Conservation (phyloP, 345 rosid species). For the Boechera retrofracta region DNA sequence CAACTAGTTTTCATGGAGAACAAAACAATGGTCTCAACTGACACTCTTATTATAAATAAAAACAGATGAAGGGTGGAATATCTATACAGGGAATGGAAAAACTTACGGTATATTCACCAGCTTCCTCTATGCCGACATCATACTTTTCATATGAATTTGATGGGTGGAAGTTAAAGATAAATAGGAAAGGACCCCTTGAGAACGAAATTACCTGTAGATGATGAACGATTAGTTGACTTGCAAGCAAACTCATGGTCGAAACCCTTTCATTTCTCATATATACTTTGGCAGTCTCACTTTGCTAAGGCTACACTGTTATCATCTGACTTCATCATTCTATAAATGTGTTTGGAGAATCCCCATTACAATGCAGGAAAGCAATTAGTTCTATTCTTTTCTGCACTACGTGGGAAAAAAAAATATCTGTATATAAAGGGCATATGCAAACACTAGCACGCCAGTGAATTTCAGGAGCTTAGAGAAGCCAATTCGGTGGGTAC, state of each 20-base stretch:
- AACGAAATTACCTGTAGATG: slow-evolving; percentile 76
- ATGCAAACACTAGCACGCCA: slow-evolving; percentile 26
- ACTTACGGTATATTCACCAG: slow-evolving; percentile 91
- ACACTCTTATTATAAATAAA: background rate
- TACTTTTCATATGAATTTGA: slow-evolving; percentile 62
- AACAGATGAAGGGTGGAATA: background rate
- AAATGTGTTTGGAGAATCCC: slow-evolving; percentile 11
- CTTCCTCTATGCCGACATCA: slow-evolving; percentile 85
- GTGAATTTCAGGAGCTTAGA: slow-evolving; percentile 23
- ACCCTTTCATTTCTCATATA: slow-evolving; percentile 16
- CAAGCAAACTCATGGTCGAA: background rate
- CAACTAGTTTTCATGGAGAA: slow-evolving; percentile 6
- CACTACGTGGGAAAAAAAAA: background rate
- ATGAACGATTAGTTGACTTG: slow-evolving; percentile 31
- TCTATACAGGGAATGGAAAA: slow-evolving; percentile 14
- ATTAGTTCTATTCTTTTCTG: background rate
- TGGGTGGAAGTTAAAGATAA: slow-evolving; percentile 93
- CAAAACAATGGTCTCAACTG: slow-evolving; percentile 5
- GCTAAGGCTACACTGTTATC: slow-evolving; percentile 1
- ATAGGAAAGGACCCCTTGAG: slow-evolving; percentile 83
- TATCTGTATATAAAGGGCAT: slow-evolving; percentile 32
- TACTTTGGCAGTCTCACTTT: slow-evolving; percentile 14
- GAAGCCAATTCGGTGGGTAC: slow-evolving; percentile 25
- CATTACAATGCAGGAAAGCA: slow-evolving; percentile 4
- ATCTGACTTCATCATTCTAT: slow-evolving; percentile 23